These are phyloP conservation scores for Aspergillus tanneri DNA, from an alignment of 2,329 filamentous ascomycete species.

Conservation along the genomic window DNA sequence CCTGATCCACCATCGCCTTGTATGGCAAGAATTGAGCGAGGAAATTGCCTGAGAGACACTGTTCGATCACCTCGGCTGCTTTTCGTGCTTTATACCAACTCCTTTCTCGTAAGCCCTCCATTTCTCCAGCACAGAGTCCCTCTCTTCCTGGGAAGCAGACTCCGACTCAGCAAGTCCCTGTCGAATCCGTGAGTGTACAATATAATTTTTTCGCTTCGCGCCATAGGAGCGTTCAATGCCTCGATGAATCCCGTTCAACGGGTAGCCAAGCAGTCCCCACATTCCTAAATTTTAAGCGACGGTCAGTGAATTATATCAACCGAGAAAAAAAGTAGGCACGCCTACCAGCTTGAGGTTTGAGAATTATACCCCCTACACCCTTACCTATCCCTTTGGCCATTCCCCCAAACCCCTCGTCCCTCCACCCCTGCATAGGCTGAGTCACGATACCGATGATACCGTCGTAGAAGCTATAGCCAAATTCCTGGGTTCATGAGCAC, in stretches of 20 bases:
- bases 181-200: constrained; percentile 12
- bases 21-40: too few species aligned
- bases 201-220: constrained; percentile 5
- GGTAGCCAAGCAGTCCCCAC: constrained; percentile 17
- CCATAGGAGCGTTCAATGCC: constrained; percentile 14
- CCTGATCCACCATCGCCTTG: too few species aligned
- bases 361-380: constrained; percentile 74
- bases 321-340: too few species aligned
- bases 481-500: constrained; percentile 60
- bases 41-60: too few species aligned
- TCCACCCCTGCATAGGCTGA: constrained; percentile 69
- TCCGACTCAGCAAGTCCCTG: constrained; percentile 12
- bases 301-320: too few species aligned
- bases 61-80: not conserved
- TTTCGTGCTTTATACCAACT: not conserved
- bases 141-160: constrained; percentile 4
- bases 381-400: constrained; percentile 80
- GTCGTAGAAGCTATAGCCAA: constrained; percentile 75
- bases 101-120: constrained; percentile 5
- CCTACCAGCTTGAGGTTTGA: constrained; percentile 59
- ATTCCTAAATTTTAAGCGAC: too few species aligned
- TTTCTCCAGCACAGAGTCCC: constrained; percentile 7
- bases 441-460: constrained; percentile 78
- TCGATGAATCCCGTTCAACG: constrained; percentile 10
- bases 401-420: constrained; percentile 64